Evolutionary conservation across 139 green algal species (phyloP), one percentile per base, ranked within the genome.

Genomic region (Chara braunii): DNA sequence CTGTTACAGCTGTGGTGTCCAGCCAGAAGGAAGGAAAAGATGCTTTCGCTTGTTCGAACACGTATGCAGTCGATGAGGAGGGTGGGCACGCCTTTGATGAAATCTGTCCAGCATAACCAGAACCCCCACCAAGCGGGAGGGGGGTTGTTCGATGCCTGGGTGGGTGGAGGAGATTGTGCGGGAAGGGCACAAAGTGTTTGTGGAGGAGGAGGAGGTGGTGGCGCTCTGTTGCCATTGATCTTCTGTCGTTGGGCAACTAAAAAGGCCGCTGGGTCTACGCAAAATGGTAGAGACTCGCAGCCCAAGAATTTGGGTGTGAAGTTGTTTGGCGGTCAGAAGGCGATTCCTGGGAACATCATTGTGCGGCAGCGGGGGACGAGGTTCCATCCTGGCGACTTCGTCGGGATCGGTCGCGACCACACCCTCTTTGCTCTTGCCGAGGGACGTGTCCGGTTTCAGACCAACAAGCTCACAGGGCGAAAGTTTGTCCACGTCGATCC

Each of bases 251-350:
- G 37, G 48, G 86, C 86, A 0, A 85, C 79, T 37, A 94, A 94
- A 45, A 94, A 94, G 70, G 72, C 82, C 53, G 87, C 85, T 18
- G 86, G 86, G 2, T 87, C 81, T 11, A 87, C 86, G 0, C 80
- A 87, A 32, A 96, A 97, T 68, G 88, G 82, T 6, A 79, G 84
- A 7, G 85, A 89, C 43, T 89, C 84, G 0, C 69, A 83, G 0
- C 86, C 91, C 7, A 94, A 97, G 59, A 86, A 90, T 64, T 74
- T 97, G 18, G 91, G 91, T 2, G 60, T 94, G 7, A 97, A 97
- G 65, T 80, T 94, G 53, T 87, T 54, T 57, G 85, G 79, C 18
- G 88, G 88, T 18, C 80, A 95, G 74, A 53, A 74, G 35, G 75
- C 79, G 18, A 83, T 85, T 6, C 75, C 91, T 0, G 91, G 91